These are phyloP conservation scores for Hyaloscypha bicolor DNA, from an alignment of 495 filamentous ascomycete genomes.

Conservation along the genomic window DNA sequence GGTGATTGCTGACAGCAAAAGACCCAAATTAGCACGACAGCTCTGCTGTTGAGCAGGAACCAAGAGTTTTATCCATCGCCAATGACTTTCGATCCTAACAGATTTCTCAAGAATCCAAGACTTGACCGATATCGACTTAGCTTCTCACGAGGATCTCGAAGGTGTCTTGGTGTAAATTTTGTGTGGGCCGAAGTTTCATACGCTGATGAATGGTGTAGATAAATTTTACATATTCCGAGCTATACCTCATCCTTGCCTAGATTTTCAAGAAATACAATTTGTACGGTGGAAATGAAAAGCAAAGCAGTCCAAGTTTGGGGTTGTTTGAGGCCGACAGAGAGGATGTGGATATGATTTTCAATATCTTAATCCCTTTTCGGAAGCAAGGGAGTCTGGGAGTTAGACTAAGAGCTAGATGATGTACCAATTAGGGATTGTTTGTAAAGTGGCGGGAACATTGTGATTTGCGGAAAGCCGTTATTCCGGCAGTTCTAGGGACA, in stretches of 20 bases:
- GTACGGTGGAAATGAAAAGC: conserved; percentile 17
- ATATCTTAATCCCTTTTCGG: background rate
- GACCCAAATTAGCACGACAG: conserved; percentile 45
- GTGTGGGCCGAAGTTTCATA: background rate
- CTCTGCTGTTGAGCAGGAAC: conserved; percentile 28
- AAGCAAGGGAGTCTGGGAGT: conserved; percentile 11
- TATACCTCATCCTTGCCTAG: conserved; percentile 40
- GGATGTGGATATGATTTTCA: conserved; percentile 16
- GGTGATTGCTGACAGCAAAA: background rate
- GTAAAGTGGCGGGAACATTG: too few relatives aligned
- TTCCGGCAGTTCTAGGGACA: too few relatives aligned
- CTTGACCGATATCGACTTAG: conserved; percentile 43
- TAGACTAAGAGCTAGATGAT: conserved; percentile 11
- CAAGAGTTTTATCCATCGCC: conserved; percentile 49
- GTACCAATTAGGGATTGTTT: too few relatives aligned
- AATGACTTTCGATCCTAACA: conserved; percentile 48
- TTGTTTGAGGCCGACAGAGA: conserved; percentile 18
- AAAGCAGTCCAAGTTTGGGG: conserved; percentile 7
- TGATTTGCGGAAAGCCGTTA: too few relatives aligned
- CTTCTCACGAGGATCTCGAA: conserved; percentile 45
- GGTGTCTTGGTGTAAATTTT: conserved; percentile 43
- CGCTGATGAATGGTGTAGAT: conserved; percentile 35
- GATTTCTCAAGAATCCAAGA: conserved; percentile 46
- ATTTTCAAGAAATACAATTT: conserved; percentile 38
- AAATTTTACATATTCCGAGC: conserved; percentile 44